A percentile compares a stretch with the other conserved stretches of the same genome.
Evolutionary conservation across 1,139 yeast species (phyloP).

Genomic region (Candida albicans): DNA sequence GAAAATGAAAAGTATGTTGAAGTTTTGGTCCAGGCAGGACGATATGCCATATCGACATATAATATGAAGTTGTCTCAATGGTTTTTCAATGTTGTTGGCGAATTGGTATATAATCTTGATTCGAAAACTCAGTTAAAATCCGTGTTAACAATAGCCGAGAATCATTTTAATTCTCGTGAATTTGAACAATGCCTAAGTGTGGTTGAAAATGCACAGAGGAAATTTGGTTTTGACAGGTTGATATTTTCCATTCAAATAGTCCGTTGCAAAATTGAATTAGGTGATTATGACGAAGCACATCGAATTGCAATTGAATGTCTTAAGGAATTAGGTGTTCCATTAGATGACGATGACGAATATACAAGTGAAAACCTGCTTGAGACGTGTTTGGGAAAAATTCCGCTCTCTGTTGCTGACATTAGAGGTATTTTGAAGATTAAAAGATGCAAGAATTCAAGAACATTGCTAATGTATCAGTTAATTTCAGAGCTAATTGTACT

Average conservation of each 20-base stretch:
- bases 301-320: slow-evolving; percentile 36
- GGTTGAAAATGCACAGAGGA: slow-evolving; percentile 23
- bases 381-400: slow-evolving; percentile 32
- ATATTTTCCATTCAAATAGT: slow-evolving; percentile 38
- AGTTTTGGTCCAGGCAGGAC: slow-evolving; percentile 38
- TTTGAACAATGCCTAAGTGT: slow-evolving; percentile 30
- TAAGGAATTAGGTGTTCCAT: slow-evolving; percentile 29
- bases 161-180: slow-evolving; percentile 27
- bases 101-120: slow-evolving; percentile 23
- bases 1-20: slow-evolving; percentile 30
- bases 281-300: slow-evolving; percentile 35
- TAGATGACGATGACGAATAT: slow-evolving; percentile 20
- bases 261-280: slow-evolving; percentile 39
- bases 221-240: slow-evolving; percentile 28
- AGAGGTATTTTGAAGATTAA: slow-evolving; percentile 29
- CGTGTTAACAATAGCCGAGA: slow-evolving; percentile 35
- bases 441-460: slow-evolving; percentile 27
- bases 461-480: slow-evolving; percentile 41
- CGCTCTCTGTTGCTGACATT: slow-evolving; percentile 45
- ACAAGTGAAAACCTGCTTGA: slow-evolving; percentile 20
- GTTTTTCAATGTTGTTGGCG: slow-evolving; percentile 32
- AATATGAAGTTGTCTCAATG: slow-evolving; percentile 31
- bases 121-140: slow-evolving; percentile 23
- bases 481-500: slow-evolving; percentile 42
- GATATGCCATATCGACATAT: slow-evolving; percentile 35